Base-by-base conservation (phyloP, 2,329 filamentous ascomycete species). In the Aspergillus eucalypticola region DNA sequence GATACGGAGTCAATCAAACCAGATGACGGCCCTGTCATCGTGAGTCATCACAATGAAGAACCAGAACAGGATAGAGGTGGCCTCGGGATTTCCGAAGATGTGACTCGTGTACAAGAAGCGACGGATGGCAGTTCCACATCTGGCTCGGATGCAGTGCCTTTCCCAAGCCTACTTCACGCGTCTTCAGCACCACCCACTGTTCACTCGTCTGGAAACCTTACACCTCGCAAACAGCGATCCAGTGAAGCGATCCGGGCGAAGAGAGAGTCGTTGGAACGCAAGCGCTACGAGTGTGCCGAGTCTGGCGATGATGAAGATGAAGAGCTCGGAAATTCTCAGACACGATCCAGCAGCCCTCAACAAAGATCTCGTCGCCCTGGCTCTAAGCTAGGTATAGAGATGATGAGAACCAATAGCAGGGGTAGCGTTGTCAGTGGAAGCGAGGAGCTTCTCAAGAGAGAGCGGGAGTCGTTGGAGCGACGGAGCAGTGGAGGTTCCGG, bases 391-490 rank as follows among this genome's bases (percentile, higher is more conserved):
- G 92, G 92, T 1, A 95, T 92, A 53, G 94, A 98, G 75, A 97
- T 98, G 94, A 94, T 97, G 91, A 88, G 94, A 51, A 96, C 94
- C 19, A 96, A 96, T 74, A 96, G 92, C 71, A 90, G 94, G 68
- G 94, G 96, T 52, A 96, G 93, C 70, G 85, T 91, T 32, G 79
- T 81, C 39, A 81, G 78, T 57, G 77, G 75, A 54, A 74, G 73
- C 53, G 79, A 81, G 48, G 78, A 80, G 38, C 62, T 73, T 7
- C 59, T 75, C 38, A 71, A 68, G 51, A 73, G 68, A 61, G 75
- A 72, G 63, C 72, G 67, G 44, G 75, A 77, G 38, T 67, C 72
- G 11, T 60, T 76, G 39, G 73, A 72, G 58, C 70, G 71, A 32
- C 66, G 61, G 48, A 63, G 60, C 44, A 62, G 62, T 49, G 66